Conservation (phyloP, 768 basidiomycete genomes). For the Boletus rubroflammeus region DNA sequence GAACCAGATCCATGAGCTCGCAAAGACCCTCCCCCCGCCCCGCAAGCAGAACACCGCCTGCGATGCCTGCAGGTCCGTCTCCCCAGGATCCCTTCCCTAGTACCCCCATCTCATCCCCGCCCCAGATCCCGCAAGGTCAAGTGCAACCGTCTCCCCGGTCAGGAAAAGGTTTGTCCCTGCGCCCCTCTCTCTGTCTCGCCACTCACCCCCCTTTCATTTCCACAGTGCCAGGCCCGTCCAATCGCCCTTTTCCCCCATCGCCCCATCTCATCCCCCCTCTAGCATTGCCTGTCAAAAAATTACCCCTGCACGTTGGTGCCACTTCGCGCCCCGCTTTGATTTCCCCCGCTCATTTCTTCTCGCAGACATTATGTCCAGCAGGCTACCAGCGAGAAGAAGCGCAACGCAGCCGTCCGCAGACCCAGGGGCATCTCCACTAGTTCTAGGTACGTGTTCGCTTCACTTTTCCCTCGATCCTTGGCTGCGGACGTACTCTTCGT, state of each 20-base stretch:
- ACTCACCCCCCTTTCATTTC: slow-evolving; percentile 17
- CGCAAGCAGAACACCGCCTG: slow-evolving; percentile 92
- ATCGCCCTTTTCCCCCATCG: slow-evolving; percentile 11
- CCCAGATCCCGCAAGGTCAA: slow-evolving; percentile 82
- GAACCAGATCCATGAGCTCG: slow-evolving; percentile 75
- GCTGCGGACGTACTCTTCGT: slow-evolving; percentile 23
- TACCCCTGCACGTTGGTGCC: slow-evolving; percentile 85
- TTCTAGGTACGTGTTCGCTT: slow-evolving; percentile 39
- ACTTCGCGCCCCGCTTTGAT: slow-evolving; percentile 12
- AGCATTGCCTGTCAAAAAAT: slow-evolving; percentile 87
- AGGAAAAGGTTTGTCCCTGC: slow-evolving; percentile 63
- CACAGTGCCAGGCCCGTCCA: slow-evolving; percentile 62
- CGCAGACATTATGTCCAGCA: slow-evolving; percentile 76
- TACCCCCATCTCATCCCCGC: not conserved
- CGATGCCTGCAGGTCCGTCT: slow-evolving; percentile 78
- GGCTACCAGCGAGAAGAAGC: slow-evolving; percentile 82
- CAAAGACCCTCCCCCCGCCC: slow-evolving; percentile 77
- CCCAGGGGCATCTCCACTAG: slow-evolving; percentile 59
- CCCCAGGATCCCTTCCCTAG: not conserved
- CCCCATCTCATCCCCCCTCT: slow-evolving; percentile 8
- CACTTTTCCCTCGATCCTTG: slow-evolving; percentile 8
- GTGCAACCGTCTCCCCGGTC: slow-evolving; percentile 77
- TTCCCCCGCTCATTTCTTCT: slow-evolving; percentile 17
- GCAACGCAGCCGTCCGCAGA: slow-evolving; percentile 54
- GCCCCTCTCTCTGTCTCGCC: slow-evolving; percentile 1